Percentiles rank a stretch among this genome's conserved stretches.
Evolutionary conservation across 1,284 basidiomycete species (phyloP).

Genomic region (Fomitopsis palustris): DNA sequence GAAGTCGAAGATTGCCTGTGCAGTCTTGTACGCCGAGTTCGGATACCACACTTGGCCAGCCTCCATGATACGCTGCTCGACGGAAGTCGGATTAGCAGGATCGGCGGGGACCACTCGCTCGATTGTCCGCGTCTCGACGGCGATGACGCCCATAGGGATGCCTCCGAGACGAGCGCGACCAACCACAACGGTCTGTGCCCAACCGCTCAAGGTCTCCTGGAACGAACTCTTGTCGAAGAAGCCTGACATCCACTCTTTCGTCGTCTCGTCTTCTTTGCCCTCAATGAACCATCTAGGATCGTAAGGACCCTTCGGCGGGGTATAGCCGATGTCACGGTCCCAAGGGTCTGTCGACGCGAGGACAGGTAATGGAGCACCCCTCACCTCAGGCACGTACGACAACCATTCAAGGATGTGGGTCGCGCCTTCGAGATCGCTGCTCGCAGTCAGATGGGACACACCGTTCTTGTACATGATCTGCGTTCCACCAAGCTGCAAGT

Average conservation of each 20-base stretch:
- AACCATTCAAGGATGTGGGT: conserved; percentile 94
- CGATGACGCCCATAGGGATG: conserved; percentile 97
- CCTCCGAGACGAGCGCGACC: conserved; percentile 96
- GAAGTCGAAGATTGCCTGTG: conserved; percentile 98
- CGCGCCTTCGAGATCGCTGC: conserved; percentile 93
- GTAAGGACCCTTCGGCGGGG: conserved; percentile 91
- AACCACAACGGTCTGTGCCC: conserved; percentile 98
- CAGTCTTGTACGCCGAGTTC: conserved; percentile 99
- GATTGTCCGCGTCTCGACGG: conserved; percentile 96
- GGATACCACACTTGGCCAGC: conserved; percentile 99
- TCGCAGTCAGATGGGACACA: conserved; percentile 94
- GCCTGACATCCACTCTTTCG: conserved; percentile 76
- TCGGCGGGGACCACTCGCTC: conserved; percentile 97
- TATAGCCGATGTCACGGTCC: conserved; percentile 92
- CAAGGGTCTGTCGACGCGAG: conserved; percentile 73
- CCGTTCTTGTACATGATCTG: conserved; percentile 99
- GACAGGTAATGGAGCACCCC: conserved; percentile 77
- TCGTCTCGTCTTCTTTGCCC: conserved; percentile 86
- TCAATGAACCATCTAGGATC: conserved; percentile 98
- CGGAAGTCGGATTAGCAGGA: conserved; percentile 97
- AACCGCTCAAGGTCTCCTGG: conserved; percentile 93
- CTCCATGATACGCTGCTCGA: conserved; percentile 98
- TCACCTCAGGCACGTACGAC: conserved; percentile 86
- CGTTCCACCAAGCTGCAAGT: conserved; percentile 97
- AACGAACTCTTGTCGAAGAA: conserved; percentile 98